These are phyloP conservation scores for Phytopythium litorale DNA, from an alignment of 352 stramenopile genomes.

Conservation along the genomic window DNA sequence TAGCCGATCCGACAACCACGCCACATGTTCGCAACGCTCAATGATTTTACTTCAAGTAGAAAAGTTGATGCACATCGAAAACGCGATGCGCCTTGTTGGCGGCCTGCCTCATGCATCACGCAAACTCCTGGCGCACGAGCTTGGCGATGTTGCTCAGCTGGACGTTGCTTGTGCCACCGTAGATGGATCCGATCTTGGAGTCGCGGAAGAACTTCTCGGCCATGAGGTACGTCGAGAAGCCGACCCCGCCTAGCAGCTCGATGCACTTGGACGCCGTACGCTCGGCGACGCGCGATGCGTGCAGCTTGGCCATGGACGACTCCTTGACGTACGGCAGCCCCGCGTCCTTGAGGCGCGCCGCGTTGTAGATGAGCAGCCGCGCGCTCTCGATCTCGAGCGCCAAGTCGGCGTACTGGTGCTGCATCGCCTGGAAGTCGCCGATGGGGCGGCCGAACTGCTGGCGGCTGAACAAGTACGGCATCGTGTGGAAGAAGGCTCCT, in stretches of 20 bases:
- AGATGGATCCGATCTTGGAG: conserved; percentile 95
- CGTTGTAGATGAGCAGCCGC: conserved; percentile 91
- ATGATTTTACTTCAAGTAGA: too few relatives aligned
- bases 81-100: too few relatives aligned
- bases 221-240: conserved; percentile 89
- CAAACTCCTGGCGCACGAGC: conserved; percentile 65
- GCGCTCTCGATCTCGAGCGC: conserved; percentile 89
- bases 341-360: conserved; percentile 88
- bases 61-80: too few relatives aligned
- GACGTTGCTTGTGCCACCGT: conserved; percentile 95
- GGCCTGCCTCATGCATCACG: not conserved
- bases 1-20: too few relatives aligned
- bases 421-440: conserved; percentile 91
- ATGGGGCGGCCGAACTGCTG: conserved; percentile 92
- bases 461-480: conserved; percentile 92
- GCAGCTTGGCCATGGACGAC: conserved; percentile 93
- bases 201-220: conserved; percentile 95
- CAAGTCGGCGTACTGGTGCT: conserved; percentile 92
- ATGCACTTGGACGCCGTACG: conserved; percentile 90
- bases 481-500: conserved; percentile 87
- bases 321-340: conserved; percentile 91
- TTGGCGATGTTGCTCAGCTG: conserved; percentile 89
- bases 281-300: conserved; percentile 90
- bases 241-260: conserved; percentile 90
- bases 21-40: too few relatives aligned